Base-by-base conservation (phyloP, 331 rosid genomes). In the Quercus phellos region DNA sequence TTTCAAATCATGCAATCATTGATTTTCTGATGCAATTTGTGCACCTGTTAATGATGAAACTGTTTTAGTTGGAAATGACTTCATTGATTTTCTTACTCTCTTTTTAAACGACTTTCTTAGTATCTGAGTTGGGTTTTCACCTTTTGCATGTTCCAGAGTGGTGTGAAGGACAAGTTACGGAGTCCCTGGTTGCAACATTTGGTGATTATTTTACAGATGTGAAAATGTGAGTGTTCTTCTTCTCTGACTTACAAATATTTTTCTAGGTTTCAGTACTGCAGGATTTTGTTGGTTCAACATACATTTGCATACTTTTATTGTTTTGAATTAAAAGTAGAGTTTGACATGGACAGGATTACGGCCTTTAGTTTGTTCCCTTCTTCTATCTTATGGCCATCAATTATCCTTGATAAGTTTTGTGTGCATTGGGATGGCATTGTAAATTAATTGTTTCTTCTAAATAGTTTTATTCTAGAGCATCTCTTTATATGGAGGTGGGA, bases 201-300 rank as follows among this genome's bases (percentile, higher is more conserved):
- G 87, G 97, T 22, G 99, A 94, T 84, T 94, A 94, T 85, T 94
- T 94, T 78, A 81, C 85, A n/a, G 98, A 94, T 78, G 93, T 94
- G 46, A 94, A 94, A 81, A 83, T 88, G 99, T 94, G 87, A 94
- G 97, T 81, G 51, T 64, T 56, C 46, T 38, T 56, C 38, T 34
- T 67, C 21, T 29, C 42, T 35, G 59, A 55, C 77, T 77, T 43
- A 0, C 54, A 66, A 66, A 80, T 72, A 55, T 83, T 19, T 60
- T 51, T 55, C 43, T 75, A 17, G 18, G 24, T 72, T 58, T 66
- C 46, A 19, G 74, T 27, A 30, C 77, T 76, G 10, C 69, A 22
- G 21, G 74, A 18, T 71, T 66, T 82, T 72, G 68, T 75, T 77
- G 18, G 34, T 69, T 34, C 24, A 34, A 32, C 19, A 5, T 6